phyloP scores from a whole-genome alignment of 305 asterid genomes.

The Lippia alba region DNA sequence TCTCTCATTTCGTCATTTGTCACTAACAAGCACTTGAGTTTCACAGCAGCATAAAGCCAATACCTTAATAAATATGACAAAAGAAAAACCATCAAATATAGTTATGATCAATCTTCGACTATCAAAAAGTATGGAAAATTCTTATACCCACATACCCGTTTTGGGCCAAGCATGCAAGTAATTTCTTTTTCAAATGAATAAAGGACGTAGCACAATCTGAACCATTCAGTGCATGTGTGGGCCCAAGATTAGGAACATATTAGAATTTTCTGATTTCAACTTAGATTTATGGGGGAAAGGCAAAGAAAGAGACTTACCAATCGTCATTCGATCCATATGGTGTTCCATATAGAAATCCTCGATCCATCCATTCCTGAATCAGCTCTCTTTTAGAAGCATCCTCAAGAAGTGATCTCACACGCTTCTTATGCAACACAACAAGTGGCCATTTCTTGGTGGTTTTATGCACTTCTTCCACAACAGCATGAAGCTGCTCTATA shows the following conservation, averaged over 20 bases:
- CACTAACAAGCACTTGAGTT: slow-evolving; percentile 80
- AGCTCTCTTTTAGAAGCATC: slow-evolving; percentile 73
- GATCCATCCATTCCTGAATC: slow-evolving; percentile 73
- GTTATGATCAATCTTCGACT: too few species aligned
- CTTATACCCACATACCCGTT: too few species aligned
- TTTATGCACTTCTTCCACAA: slow-evolving; percentile 70
- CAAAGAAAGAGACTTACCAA: slow-evolving; percentile 51
- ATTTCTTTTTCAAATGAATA: too few species aligned
- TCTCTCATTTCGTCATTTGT: slow-evolving; percentile 99
- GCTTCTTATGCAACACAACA: slow-evolving; percentile 80
- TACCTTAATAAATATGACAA: slow-evolving; percentile 56
- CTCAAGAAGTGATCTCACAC: slow-evolving; percentile 70
- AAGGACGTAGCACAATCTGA: too few species aligned
- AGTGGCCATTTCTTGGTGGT: slow-evolving; percentile 80
- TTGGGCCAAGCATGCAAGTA: too few species aligned
- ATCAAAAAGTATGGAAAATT: too few species aligned
- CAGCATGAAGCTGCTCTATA: slow-evolving; percentile 93
- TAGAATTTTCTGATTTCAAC: background rate
- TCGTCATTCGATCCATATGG: slow-evolving; percentile 98
- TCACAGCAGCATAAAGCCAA: slow-evolving; percentile 95
- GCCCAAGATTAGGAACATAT: too few species aligned
- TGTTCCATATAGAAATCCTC: slow-evolving; percentile 72
- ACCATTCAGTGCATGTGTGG: too few species aligned
- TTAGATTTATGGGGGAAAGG: background rate
- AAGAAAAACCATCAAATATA: background rate